Percentiles rank a stretch among this genome's conserved stretches.
Conservation (phyloP, 2,329 filamentous ascomycete genomes). For the Neonectria punicea region DNA sequence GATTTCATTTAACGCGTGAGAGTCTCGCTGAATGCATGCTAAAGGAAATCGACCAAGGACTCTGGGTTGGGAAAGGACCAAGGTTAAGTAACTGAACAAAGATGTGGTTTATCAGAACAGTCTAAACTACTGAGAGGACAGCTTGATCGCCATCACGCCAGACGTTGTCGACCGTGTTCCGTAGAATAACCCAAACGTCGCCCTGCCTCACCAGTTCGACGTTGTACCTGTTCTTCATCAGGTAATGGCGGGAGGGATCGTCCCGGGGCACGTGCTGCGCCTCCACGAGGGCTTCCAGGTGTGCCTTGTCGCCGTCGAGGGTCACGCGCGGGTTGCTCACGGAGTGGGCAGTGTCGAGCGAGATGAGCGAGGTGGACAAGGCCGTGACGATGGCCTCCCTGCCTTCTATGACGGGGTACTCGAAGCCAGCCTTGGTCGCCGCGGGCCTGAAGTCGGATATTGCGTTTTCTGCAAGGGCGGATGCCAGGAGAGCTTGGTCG, state of each 20-base stretch:
- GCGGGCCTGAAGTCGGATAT: neutral
- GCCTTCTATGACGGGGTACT: neutral
- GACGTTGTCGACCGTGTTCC: neutral
- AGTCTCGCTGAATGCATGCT: no score
- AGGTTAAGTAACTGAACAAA: no score
- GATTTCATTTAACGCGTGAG: no score
- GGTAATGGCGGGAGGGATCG: neutral
- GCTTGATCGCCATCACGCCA: neutral
- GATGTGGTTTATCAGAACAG: neutral
- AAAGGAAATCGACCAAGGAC: no score
- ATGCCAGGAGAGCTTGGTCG: no score
- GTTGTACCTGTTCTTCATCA: neutral
- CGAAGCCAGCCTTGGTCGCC: neutral
- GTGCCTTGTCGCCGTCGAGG: neutral
- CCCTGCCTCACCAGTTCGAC: neutral
- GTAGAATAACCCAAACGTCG: neutral
- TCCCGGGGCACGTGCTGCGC: neutral
- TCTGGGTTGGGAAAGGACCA: no score
- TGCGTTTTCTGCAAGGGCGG: no score
- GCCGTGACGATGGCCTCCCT: no score
- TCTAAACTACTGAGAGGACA: neutral
- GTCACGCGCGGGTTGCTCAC: neutral
- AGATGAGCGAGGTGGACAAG: no score
- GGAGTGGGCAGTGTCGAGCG: neutral
- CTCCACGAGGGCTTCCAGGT: neutral